A percentile compares a stretch with the other conserved stretches of the same genome.
phyloP scores from a whole-genome alignment of 129 eudicot genomes.

The Escallonia rubra region DNA sequence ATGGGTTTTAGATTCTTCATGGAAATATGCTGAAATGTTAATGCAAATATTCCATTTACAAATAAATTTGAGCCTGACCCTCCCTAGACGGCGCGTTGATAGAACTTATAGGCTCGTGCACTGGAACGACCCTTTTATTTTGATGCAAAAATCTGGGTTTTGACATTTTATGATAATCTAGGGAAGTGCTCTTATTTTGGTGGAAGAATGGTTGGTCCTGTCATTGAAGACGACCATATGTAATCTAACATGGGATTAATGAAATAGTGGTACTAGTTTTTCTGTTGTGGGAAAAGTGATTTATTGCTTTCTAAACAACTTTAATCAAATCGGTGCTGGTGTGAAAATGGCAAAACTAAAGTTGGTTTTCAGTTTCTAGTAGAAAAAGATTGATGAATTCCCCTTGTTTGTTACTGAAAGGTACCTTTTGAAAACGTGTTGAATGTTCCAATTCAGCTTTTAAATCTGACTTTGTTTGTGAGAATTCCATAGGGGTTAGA shows the following conservation, averaged over 20 bases:
- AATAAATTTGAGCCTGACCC: background rate
- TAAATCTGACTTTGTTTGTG: no score
- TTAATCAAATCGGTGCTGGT: background rate
- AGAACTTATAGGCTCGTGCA: no score
- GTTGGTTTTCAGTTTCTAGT: background rate
- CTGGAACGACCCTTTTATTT: no score
- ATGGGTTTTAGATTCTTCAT: constrained; percentile 10
- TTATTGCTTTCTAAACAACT: background rate
- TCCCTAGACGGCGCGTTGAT: no score
- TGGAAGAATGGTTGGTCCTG: background rate
- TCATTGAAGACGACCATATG: background rate
- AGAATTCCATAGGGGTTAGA: no score
- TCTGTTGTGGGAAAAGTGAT: no score
- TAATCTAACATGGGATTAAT: background rate
- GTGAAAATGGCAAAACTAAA: background rate
- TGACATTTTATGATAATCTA: background rate
- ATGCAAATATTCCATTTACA: background rate
- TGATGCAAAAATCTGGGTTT: no score
- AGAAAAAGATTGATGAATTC: constrained; percentile 12
- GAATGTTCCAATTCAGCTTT: constrained; percentile 6
- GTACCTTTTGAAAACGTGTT: constrained; percentile 40
- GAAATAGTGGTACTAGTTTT: background rate
- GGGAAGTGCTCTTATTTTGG: background rate
- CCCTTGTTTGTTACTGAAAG: constrained; percentile 56
- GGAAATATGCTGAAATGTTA: constrained; percentile 3